Base-by-base conservation (phyloP, 2,329 filamentous ascomycete genomes). In the Fusarium proliferatum region DNA sequence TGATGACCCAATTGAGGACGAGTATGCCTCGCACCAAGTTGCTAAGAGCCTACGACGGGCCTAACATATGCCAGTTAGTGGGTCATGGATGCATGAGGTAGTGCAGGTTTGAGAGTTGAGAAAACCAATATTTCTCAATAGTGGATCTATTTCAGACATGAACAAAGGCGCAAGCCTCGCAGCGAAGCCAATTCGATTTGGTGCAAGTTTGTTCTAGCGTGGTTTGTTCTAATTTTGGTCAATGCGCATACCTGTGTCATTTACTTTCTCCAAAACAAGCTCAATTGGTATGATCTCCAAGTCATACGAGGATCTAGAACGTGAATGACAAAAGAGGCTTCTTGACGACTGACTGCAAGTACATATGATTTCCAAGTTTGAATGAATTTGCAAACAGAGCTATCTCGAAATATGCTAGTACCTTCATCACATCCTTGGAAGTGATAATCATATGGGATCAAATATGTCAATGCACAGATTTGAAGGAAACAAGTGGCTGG, bases 1-100 rank as follows among this genome's bases (percentile, higher is more conserved):
- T 77, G 72, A 57, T 74, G 67, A 64, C 56, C 76, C 77, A 78
- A 78, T 78, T 34, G 67, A 73, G 75, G 60, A 57, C 56, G 64
- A 78, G 73, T 75, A 73, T 77, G 77, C 76, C 76, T 78, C 75
- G 76, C 67, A 73, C 70, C 68, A 74, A 72, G 68, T 60, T 52
- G 39, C 53, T 53, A 71, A 53, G 42, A 73, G 58, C 58, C 67
- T 41, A 51, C 39, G 62, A 59, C 55, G 71, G 71, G 60, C 51
- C 64, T 49, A 73, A 33, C 34, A 64, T 41, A 57, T 61, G 53
- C 65, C 41, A 61, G 41, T 49, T 48, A 57, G 74, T 77, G 74
- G 76, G 76, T 70, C 69, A 46, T 51, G 58, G 30, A 43, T 53
- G 59, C 17, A n/a, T 26, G 30, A 33, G 33, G 33, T 36, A 52